phyloP scores from a whole-genome alignment of 345 rosid genomes.

The Cochlearia excelsa region DNA sequence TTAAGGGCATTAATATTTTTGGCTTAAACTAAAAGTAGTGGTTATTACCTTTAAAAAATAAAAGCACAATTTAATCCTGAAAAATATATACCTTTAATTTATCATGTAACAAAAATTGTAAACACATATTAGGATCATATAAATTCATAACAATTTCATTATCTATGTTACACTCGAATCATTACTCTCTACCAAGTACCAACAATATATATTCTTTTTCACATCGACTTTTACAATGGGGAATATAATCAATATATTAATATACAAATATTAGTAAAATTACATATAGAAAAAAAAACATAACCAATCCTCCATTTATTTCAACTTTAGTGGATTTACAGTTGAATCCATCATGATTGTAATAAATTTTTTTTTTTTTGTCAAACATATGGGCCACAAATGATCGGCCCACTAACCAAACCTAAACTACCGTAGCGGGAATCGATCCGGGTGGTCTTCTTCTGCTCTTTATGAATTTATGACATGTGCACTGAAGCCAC shows the following conservation, averaged over 20 bases:
- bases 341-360: constrained; percentile 10
- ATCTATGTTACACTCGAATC: constrained; percentile 7
- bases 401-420: no score
- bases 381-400: no score
- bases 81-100: background rate
- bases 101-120: background rate
- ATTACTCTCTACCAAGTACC: constrained; percentile 27
- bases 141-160: background rate
- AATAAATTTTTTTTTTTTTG: no score
- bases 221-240: background rate
- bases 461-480: no score
- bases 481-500: no score
- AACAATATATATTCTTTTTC: constrained; percentile 18
- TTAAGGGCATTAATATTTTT: no score
- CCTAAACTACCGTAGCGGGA: no score
- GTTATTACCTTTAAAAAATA: no score
- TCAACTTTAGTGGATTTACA: constrained; percentile 26
- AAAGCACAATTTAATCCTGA: background rate
- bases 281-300: background rate
- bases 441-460: no score
- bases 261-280: no score
- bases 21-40: no score
- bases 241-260: no score
- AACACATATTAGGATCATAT: background rate
- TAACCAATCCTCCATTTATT: constrained; percentile 20